phyloP scores from a whole-genome alignment of 2,329 filamentous ascomycete species.

The Triangularia verruculosa region DNA sequence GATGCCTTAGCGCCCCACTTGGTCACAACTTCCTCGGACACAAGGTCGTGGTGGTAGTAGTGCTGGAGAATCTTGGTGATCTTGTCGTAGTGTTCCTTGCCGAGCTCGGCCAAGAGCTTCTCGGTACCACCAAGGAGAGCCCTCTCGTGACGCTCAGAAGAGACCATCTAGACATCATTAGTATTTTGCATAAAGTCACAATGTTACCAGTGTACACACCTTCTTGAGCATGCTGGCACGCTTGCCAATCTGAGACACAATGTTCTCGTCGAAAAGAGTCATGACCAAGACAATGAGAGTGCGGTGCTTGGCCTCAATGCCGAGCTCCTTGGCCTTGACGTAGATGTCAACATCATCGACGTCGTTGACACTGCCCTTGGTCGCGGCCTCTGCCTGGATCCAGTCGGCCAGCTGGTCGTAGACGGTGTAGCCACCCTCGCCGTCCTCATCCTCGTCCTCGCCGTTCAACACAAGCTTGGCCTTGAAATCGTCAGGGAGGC shows the following conservation, averaged over 20 bases:
- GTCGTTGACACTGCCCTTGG: slow-evolving; percentile 71
- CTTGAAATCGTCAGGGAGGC: slow-evolving; percentile 93
- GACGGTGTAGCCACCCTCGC: slow-evolving; percentile 69
- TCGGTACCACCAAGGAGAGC: slow-evolving; percentile 93
- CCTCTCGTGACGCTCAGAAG: slow-evolving; percentile 91
- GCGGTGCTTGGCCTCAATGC: slow-evolving; percentile 91
- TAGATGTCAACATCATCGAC: slow-evolving; percentile 90
- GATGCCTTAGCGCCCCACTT: slow-evolving; percentile 93
- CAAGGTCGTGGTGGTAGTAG: slow-evolving; percentile 86
- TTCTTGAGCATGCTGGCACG: slow-evolving; percentile 88
- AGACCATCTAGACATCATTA: slow-evolving; percentile 60
- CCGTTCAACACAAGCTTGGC: slow-evolving; percentile 77
- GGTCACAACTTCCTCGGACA: slow-evolving; percentile 83
- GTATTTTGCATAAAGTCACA: slow-evolving; percentile 15
- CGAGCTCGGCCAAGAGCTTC: slow-evolving; percentile 71
- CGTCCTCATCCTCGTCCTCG: slow-evolving; percentile 78
- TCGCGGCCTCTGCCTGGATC: slow-evolving; percentile 72
- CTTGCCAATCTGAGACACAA: slow-evolving; percentile 79
- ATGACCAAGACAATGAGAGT: slow-evolving; percentile 89
- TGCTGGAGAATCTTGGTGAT: slow-evolving; percentile 84
- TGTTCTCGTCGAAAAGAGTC: slow-evolving; percentile 88
- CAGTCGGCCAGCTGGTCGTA: slow-evolving; percentile 93
- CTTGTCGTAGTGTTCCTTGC: slow-evolving; percentile 69
- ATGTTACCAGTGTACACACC: slow-evolving; percentile 44
- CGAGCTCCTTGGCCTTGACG: slow-evolving; percentile 93